These are phyloP conservation scores for Durio zibethinus DNA, from an alignment of 345 rosid genomes.

Conservation along the genomic window DNA sequence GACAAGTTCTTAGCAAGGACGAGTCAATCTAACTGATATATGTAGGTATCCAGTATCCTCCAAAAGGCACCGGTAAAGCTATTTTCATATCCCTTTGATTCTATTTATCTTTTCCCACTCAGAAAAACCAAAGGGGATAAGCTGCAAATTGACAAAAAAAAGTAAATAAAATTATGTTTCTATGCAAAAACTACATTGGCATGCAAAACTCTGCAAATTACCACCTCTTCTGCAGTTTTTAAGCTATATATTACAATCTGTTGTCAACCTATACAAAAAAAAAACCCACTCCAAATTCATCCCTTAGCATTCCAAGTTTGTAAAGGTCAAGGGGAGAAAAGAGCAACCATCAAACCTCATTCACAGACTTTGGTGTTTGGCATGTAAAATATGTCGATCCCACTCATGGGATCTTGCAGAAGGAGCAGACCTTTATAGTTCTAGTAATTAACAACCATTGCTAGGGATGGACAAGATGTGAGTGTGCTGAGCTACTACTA, in stretches of 20 bases:
- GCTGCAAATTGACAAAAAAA: not conserved
- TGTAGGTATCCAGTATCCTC: not conserved
- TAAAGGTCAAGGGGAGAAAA: conserved; percentile 27
- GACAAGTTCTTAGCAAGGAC: not conserved
- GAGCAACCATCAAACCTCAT: conserved; percentile 48
- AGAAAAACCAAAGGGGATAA: not conserved
- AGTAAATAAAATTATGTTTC: conserved; percentile 15
- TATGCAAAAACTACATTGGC: conserved; percentile 21
- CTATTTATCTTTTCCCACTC: not conserved
- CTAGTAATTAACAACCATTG: conserved; percentile 24
- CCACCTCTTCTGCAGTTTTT: conserved; percentile 25
- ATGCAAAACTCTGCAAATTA: conserved; percentile 29
- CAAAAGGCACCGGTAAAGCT: not conserved
- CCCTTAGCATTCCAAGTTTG: conserved; percentile 36
- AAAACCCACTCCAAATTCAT: conserved; percentile 32
- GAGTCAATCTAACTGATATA: not conserved
- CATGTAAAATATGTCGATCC: conserved; percentile 28
- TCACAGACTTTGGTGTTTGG: conserved; percentile 33
- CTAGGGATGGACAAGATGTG: conserved; percentile 39
- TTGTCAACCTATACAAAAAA: conserved; percentile 59
- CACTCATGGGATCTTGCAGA: conserved; percentile 21
- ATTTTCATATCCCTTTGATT: not conserved
- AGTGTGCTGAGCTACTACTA: conserved; percentile 56
- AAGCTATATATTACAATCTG: conserved; percentile 43
- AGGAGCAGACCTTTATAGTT: conserved; percentile 27